Conservation (phyloP, 208 protist species). For the Leishmania braziliensis region DNA sequence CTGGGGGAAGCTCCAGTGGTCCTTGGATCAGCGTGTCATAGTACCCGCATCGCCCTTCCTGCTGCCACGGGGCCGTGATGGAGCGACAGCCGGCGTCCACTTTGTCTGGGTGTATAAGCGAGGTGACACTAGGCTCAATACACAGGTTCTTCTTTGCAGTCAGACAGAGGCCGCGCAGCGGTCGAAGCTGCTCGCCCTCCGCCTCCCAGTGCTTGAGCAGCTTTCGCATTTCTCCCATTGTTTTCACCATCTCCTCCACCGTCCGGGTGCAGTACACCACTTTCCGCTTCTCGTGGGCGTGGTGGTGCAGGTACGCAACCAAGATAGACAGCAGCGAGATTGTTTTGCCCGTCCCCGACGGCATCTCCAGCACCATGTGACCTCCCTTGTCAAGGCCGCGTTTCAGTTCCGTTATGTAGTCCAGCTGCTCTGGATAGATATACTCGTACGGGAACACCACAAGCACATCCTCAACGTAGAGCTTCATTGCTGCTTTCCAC, state of each 20-base stretch:
- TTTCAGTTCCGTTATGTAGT: conserved; percentile 98
- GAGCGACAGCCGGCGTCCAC: conserved; percentile 95
- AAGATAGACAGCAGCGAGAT: conserved; percentile 98
- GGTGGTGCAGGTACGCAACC: conserved; percentile 92
- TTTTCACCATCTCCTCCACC: conserved; percentile 99
- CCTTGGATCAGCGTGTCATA: conserved; percentile 78
- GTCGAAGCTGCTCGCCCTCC: conserved; percentile 52
- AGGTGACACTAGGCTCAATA: conserved; percentile 90
- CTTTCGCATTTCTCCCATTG: conserved; percentile 93
- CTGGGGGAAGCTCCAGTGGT: conserved; percentile 81
- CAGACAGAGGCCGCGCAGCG: conserved; percentile 82
- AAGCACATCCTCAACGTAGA: conserved; percentile 96
- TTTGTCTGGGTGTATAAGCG: conserved; percentile 64
- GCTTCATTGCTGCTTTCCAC: conserved; percentile 69
- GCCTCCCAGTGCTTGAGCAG: conserved; percentile 79
- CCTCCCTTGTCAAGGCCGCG: conserved; percentile 92
- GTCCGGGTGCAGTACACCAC: conserved; percentile 99
- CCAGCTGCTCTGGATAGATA: conserved; percentile 99
- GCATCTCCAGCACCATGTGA: conserved; percentile 99
- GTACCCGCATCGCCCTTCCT: conserved; percentile 64
- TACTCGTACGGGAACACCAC: conserved; percentile 99
- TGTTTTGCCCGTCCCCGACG: conserved; percentile 99
- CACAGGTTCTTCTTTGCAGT: conserved; percentile 97
- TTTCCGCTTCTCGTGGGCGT: conserved; percentile 94
- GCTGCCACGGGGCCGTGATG: conserved; percentile 95